Conservation (phyloP, 495 filamentous ascomycete genomes). For the Daldinia childiae region DNA sequence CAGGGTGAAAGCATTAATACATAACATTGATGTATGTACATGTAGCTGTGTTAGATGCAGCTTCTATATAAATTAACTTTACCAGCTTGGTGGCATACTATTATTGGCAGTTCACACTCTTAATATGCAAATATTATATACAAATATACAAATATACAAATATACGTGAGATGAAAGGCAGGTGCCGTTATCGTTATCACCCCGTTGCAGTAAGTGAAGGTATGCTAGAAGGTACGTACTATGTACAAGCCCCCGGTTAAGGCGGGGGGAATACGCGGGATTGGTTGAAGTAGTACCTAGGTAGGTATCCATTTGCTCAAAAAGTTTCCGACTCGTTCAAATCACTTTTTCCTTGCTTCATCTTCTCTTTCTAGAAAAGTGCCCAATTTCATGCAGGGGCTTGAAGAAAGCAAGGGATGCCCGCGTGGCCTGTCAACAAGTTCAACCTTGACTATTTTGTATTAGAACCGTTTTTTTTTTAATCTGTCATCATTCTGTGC, state of each 20-base stretch:
- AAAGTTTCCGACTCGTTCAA: conserved; percentile 31
- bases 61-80: conserved; percentile 14
- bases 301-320: conserved; percentile 14
- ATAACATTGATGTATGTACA: too few relatives aligned
- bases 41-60: neutral
- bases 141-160: too few relatives aligned
- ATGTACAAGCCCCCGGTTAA: conserved; percentile 7
- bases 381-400: conserved; percentile 45
- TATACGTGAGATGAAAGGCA: neutral
- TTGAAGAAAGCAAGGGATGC: conserved; percentile 28
- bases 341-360: conserved; percentile 26
- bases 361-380: conserved; percentile 39
- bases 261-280: conserved; percentile 36
- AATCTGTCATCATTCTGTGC: conserved; percentile 28
- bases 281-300: conserved; percentile 20
- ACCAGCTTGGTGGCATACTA: conserved; percentile 12
- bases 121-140: too few relatives aligned
- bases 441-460: conserved; percentile 35
- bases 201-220: conserved; percentile 1
- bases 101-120: conserved; percentile 5
- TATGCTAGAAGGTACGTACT: neutral
- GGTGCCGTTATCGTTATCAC: conserved; percentile 1
- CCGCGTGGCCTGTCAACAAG: conserved; percentile 29
- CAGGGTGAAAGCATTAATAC: neutral
- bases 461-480: conserved; percentile 29